Evolutionary conservation across 2,329 filamentous ascomycete species (phyloP).

Genomic region (Xylaria sp.): DNA sequence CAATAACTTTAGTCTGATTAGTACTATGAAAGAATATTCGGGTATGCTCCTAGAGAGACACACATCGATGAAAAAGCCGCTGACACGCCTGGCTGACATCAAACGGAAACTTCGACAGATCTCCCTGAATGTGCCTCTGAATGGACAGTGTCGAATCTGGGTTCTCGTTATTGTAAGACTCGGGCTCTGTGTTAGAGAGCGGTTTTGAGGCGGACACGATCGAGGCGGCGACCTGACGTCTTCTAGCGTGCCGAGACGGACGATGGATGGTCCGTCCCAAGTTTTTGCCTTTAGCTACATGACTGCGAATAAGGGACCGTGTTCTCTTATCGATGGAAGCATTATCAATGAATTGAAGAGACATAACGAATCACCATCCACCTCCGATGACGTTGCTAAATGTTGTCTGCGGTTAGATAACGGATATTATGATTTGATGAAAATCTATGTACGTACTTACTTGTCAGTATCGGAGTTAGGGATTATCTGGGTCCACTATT

Average conservation of each 20-base stretch:
- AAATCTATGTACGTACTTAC: not conserved
- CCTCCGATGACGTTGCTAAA: not conserved
- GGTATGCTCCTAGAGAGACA: not conserved
- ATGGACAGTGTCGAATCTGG: not conserved
- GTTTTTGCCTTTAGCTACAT: slow-evolving; percentile 41
- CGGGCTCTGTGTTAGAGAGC: not conserved
- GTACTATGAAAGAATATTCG: not conserved
- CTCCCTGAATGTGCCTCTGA: slow-evolving; percentile 23
- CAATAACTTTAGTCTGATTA: slow-evolving; percentile 22
- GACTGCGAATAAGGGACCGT: slow-evolving; percentile 37
- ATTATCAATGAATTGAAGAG: slow-evolving; percentile 38
- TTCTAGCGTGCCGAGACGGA: slow-evolving; percentile 19
- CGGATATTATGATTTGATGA: not conserved
- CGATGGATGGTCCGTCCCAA: slow-evolving; percentile 28
- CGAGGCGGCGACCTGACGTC: not conserved
- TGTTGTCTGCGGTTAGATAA: not conserved
- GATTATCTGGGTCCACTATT: slow-evolving; percentile 1
- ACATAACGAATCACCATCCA: slow-evolving; percentile 16
- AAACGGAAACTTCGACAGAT: slow-evolving; percentile 27
- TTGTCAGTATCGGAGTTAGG: slow-evolving; percentile 9
- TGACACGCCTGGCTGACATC: slow-evolving; percentile 19
- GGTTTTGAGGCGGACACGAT: not conserved
- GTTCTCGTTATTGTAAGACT: not conserved
- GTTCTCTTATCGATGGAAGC: slow-evolving; percentile 33
- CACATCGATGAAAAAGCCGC: slow-evolving; percentile 26